Base-by-base conservation (phyloP, 805 yeast species). In the Suhomyces faveliae region DNA sequence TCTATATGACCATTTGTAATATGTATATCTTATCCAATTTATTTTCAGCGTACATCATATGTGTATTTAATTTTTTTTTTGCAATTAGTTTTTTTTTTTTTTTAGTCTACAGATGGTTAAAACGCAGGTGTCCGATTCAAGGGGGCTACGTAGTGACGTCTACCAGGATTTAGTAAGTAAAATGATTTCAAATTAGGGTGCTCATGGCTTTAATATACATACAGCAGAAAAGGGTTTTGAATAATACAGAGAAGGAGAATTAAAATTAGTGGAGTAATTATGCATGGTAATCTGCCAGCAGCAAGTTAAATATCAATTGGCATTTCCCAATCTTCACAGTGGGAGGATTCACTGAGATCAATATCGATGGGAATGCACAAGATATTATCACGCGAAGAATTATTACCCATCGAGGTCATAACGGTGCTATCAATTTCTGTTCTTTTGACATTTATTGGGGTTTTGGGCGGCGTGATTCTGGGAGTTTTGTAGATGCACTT, bases 331-430 rank as follows among this genome's bases (percentile, higher is more conserved):
- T 37, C 40, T 21, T 37, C 25, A 21, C 25, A 21, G 25, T 20
- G 40, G 3, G 5, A 12, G 22, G 25, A 15, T 20, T 37, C 40
- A 21, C 25, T 37, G 25, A 37, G 20, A 19, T 37, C 40, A 20
- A 37, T 37, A n/a, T 37, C 40, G 40, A 37, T 37, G 40, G 40
- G 40, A 19, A 37, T 21, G 13, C 40, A 37, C 23, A 37, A 37
- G 25, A 37, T 21, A 21, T 17, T 37, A 19, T 37, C 40, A 8
- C 25, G 23, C 15, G 15, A 21, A 15, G 15, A n/a, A 11, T 17
- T 21, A 8, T 20, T 11, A 15, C 21, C 37, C 19, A 15, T 12
- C 21, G n/a, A 17, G 21, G 37, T 6, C 21, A n/a, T 17, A 8
- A 10, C 27, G 10, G 27, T 33, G n/a, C 15, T 33, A 1, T 33